These are phyloP conservation scores for Chlamydomonas sphaeroides DNA, from an alignment of 139 green algal genomes.

Conservation along the genomic window DNA sequence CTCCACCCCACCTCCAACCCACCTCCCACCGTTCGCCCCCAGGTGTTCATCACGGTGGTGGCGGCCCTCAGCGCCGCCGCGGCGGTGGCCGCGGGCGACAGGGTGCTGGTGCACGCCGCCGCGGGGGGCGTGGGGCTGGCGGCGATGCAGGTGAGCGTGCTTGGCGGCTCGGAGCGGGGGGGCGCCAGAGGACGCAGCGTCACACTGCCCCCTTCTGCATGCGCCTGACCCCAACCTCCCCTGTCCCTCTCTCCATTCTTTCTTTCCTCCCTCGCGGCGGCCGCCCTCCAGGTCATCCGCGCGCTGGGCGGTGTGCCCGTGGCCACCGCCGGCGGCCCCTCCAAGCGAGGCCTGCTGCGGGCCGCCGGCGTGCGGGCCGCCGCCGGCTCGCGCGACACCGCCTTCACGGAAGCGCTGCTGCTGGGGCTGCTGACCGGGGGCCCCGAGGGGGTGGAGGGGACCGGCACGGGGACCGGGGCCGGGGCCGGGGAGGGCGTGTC, in stretches of 20 bases:
- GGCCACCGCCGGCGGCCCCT: conserved; percentile 65
- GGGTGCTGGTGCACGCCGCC: conserved; percentile 80
- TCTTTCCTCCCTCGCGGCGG: too few species aligned
- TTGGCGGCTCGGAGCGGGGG: too few species aligned
- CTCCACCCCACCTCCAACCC: too few species aligned
- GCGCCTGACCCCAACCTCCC: too few species aligned
- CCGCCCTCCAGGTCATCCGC: conserved; percentile 63
- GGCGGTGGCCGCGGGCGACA: conserved; percentile 33
- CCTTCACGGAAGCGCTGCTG: conserved; percentile 41
- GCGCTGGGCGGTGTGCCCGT: conserved; percentile 52
- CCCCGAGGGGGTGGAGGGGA: neutral
- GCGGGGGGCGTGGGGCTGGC: conserved; percentile 83
- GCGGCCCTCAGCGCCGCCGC: conserved; percentile 57
- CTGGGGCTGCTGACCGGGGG: neutral
- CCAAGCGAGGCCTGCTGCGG: conserved; percentile 72
- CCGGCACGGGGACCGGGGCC: too few species aligned
- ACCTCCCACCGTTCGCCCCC: too few species aligned
- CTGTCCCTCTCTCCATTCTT: too few species aligned
- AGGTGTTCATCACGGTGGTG: conserved; percentile 75
- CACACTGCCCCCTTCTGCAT: too few species aligned
- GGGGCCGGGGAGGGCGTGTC: too few species aligned
- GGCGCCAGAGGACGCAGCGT: too few species aligned
- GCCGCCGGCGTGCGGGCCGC: conserved; percentile 50
- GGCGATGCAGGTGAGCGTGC: conserved; percentile 70
- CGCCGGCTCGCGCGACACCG: conserved; percentile 39